Conservation (phyloP, 805 yeast species). For the Nakazawaea holstii region DNA sequence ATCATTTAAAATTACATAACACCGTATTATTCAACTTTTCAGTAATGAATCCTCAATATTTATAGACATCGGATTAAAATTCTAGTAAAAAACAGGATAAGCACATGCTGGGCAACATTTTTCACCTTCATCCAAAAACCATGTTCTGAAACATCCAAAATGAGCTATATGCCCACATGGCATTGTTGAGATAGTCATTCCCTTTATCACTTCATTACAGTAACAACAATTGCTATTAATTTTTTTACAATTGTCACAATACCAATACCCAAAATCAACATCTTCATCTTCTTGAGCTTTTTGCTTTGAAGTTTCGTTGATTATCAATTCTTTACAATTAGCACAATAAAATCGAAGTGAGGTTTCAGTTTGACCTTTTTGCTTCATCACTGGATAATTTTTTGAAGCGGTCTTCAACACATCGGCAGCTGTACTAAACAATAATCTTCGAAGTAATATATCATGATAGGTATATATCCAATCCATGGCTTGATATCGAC, state of each 20-base stretch:
- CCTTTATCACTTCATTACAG: constrained; percentile 74
- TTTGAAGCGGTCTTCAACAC: constrained; percentile 37
- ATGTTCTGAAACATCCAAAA: constrained; percentile 67
- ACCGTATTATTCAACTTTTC: too few relatives aligned
- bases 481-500: constrained; percentile 38
- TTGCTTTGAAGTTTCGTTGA: constrained; percentile 51
- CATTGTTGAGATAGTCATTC: constrained; percentile 53
- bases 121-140: constrained; percentile 67
- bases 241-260: constrained; percentile 66
- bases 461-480: constrained; percentile 54
- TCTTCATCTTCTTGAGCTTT: constrained; percentile 23
- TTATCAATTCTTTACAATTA: constrained; percentile 50
- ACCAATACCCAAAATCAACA: constrained; percentile 69
- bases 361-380: constrained; percentile 30
- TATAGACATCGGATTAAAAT: too few relatives aligned
- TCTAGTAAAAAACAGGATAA: constrained; percentile 4
- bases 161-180: constrained; percentile 89
- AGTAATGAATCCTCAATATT: too few relatives aligned
- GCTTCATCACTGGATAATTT: constrained; percentile 26
- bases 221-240: constrained; percentile 66
- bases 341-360: constrained; percentile 55
- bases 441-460: constrained; percentile 38
- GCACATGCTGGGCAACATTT: constrained; percentile 63
- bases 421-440: constrained; percentile 55
- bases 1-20: too few relatives aligned